Base-by-base conservation (phyloP, 140 eudicot genomes). In the Bidens hawaiensis region DNA sequence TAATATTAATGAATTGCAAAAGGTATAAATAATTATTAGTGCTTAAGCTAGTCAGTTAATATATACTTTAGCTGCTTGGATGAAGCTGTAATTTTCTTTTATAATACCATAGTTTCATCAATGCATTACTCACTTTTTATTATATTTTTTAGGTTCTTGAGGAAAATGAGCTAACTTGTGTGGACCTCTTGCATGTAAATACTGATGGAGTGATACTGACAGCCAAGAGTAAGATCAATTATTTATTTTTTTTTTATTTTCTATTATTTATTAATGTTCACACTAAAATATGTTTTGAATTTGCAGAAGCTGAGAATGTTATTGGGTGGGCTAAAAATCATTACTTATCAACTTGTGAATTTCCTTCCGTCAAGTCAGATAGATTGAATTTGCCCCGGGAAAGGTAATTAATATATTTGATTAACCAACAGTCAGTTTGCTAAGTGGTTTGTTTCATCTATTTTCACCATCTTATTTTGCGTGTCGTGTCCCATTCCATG, bases 261-360 rank as follows among this genome's bases (percentile, higher is more conserved):
- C n/a, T n/a, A n/a, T n/a, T n/a, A n/a, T n/a, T n/a, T n/a, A n/a
- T 34, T 15, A 18, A 61, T 62, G 27, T 30, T 23, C 10, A 56
- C 28, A 7, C 34, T 45, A 18, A 13, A 60, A 41, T 7, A 30
- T 48, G 15, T 45, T 54, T 51, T 52, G 28, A 72, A 43, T 65
- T 64, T 47, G 57, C 81, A 94, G 97, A 88, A 79, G 95, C 99
- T 54, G 97, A 94, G 81, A 85, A 81, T 65, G 86, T 88, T 61
- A 85, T 94, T 79, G 99, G 99, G 55, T 94, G 97, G 99, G 97
- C 99, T 42, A 94, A 75, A 75, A 91, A 75, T 75, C 86, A 87
- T 77, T 91, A 84, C 80, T 75, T 91, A 58, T 82, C 89, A 61
- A 76, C 88, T 6, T 83, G 94, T 65, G 76, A 70, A 13, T 68